A percentile compares a stretch with the other conserved stretches of the same genome.
Evolutionary conservation across 345 rosid genomes (phyloP).

Genomic region (Murraya paniculata): DNA sequence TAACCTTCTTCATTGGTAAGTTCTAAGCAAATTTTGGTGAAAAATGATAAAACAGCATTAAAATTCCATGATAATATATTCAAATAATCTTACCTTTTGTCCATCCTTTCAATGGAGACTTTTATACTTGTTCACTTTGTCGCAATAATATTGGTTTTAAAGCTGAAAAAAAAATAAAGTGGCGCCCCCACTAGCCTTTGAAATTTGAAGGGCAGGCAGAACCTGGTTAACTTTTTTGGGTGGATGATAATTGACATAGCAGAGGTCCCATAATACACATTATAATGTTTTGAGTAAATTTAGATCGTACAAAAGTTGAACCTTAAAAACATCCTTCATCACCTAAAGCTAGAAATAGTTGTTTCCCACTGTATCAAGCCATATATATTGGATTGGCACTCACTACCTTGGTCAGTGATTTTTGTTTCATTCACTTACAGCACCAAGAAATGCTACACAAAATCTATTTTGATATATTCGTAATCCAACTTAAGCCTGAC

Average conservation of each 20-base stretch:
- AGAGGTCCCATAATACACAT: slow-evolving; percentile 33
- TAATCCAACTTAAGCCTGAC: not conserved
- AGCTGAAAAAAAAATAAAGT: slow-evolving; percentile 19
- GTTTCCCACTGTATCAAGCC: slow-evolving; percentile 6
- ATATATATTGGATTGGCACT: not conserved
- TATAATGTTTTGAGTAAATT: slow-evolving; percentile 9
- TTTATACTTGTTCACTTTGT: slow-evolving; percentile 25
- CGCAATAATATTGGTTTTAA: slow-evolving; percentile 17
- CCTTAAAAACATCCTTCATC: slow-evolving; percentile 10
- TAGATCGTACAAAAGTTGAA: slow-evolving; percentile 9
- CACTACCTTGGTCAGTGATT: not conserved
- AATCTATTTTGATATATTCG: not conserved
- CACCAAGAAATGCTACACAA: not conserved
- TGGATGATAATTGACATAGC: slow-evolving; percentile 51
- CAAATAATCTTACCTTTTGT: slow-evolving; percentile 2
- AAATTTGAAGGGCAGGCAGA: slow-evolving; percentile 24
- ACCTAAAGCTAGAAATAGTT: slow-evolving; percentile 3
- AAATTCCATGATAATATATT: slow-evolving; percentile 1
- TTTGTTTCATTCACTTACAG: not conserved
- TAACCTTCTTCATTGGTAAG: slow-evolving; percentile 94
- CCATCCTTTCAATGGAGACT: slow-evolving; percentile 25
- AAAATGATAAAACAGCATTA: not conserved
- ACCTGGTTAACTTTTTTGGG: slow-evolving; percentile 35
- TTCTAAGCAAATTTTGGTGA: slow-evolving; percentile 11
- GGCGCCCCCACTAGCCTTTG: slow-evolving; percentile 45